Conservation (phyloP, 495 filamentous ascomycete genomes). For the Penicillium daleae region DNA sequence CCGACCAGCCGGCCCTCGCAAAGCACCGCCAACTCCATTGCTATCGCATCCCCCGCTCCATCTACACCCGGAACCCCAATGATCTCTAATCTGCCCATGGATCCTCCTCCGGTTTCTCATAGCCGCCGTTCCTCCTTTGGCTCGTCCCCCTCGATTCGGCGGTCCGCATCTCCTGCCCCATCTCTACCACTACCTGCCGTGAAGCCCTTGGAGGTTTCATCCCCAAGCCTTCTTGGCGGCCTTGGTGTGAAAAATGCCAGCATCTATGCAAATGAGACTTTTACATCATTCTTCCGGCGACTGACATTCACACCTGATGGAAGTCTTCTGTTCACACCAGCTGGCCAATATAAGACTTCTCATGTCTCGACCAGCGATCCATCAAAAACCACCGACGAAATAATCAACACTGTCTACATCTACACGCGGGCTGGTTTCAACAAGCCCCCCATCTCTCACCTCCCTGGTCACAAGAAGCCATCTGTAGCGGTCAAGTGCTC, state of each 20-base stretch:
- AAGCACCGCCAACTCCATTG: slow-evolving; percentile 58
- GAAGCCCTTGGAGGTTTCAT: slow-evolving; percentile 90
- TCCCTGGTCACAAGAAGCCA: slow-evolving; percentile 97
- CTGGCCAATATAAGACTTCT: slow-evolving; percentile 90
- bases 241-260: slow-evolving; percentile 79
- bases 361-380: slow-evolving; percentile 68
- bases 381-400: slow-evolving; percentile 74
- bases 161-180: slow-evolving; percentile 93
- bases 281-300: slow-evolving; percentile 95
- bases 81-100: slow-evolving; percentile 90
- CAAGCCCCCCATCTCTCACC: slow-evolving; percentile 94
- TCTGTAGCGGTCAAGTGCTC: slow-evolving; percentile 96
- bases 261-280: slow-evolving; percentile 95
- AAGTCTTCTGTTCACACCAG: slow-evolving; percentile 92
- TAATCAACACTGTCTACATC: slow-evolving; percentile 97
- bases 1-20: slow-evolving; percentile 60
- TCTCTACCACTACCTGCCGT: slow-evolving; percentile 94
- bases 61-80: slow-evolving; percentile 96
- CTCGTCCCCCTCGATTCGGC: slow-evolving; percentile 78
- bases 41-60: slow-evolving; percentile 78
- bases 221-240: slow-evolving; percentile 61
- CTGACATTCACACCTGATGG: slow-evolving; percentile 95
- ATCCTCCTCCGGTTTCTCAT: slow-evolving; percentile 89
- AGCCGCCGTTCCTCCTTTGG: slow-evolving; percentile 95
- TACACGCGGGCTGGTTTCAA: slow-evolving; percentile 97